Evolutionary conservation across 2,329 filamentous ascomycete species (phyloP).

Genomic region (Clarireedia homoeocarpa): DNA sequence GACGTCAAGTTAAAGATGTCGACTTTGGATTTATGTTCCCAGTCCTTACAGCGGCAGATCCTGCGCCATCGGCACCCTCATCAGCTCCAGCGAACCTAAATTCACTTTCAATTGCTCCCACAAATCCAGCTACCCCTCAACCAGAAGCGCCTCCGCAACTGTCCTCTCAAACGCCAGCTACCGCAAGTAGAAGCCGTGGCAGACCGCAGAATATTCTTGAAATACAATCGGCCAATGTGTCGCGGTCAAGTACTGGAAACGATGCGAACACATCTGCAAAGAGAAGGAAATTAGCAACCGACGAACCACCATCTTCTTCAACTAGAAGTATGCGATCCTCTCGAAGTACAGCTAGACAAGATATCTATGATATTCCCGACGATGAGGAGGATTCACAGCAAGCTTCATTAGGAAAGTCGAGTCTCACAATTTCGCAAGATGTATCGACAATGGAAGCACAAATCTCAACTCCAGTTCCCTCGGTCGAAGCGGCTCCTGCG

Average conservation of each 20-base stretch:
- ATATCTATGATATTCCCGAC: slow-evolving; percentile 19
- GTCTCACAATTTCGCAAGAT: background rate
- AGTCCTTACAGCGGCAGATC: slow-evolving; percentile 22
- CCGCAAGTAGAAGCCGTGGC: slow-evolving; percentile 5
- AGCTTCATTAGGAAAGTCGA: background rate
- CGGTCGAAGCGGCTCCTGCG: background rate
- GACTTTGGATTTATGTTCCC: slow-evolving; percentile 49
- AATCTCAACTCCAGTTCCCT: background rate
- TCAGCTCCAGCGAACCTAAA: slow-evolving; percentile 3
- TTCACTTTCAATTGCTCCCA: background rate
- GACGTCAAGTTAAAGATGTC: slow-evolving; percentile 49
- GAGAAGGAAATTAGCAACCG: slow-evolving; percentile 24
- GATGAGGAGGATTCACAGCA: slow-evolving; percentile 11
- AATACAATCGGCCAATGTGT: background rate
- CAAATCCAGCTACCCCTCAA: slow-evolving; percentile 11
- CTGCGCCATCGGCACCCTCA: slow-evolving; percentile 5
- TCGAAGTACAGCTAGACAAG: slow-evolving; percentile 15
- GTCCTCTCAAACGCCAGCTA: slow-evolving; percentile 16
- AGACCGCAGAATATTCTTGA: background rate
- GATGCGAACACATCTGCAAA: slow-evolving; percentile 30
- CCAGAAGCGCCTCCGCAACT: slow-evolving; percentile 13
- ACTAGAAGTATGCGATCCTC: slow-evolving; percentile 23
- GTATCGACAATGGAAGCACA: background rate
- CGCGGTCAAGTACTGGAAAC: slow-evolving; percentile 14
- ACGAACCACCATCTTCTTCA: slow-evolving; percentile 17